Conservation (phyloP, 192 early-diverging fungal genomes). For the Tieghemiomyces parasiticus region DNA sequence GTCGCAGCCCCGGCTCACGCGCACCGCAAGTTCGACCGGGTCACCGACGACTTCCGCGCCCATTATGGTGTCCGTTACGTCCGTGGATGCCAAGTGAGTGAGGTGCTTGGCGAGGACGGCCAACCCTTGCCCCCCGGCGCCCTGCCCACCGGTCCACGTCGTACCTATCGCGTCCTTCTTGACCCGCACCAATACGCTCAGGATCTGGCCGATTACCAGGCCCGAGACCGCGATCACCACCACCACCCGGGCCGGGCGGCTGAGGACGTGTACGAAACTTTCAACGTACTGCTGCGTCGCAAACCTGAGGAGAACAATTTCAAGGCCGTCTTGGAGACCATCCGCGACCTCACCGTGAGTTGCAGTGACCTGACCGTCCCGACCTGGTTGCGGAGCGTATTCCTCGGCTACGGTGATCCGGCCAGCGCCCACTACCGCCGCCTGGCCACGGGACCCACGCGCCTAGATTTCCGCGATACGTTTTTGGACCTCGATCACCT, state of each 20-base stretch:
- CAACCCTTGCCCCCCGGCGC: slow-evolving; percentile 29
- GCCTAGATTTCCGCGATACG: slow-evolving; percentile 78
- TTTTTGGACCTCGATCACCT: slow-evolving; percentile 75
- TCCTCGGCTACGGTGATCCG: slow-evolving; percentile 94
- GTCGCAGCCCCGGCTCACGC: slow-evolving; percentile 39
- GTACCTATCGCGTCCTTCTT: slow-evolving; percentile 60
- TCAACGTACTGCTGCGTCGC: slow-evolving; percentile 84
- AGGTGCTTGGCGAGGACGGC: slow-evolving; percentile 60
- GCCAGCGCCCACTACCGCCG: slow-evolving; percentile 51
- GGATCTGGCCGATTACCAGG: neutral
- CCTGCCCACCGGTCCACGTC: slow-evolving; percentile 15
- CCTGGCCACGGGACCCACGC: slow-evolving; percentile 29
- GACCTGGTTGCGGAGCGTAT: slow-evolving; percentile 77
- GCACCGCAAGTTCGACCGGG: slow-evolving; percentile 24
- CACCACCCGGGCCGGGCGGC: slow-evolving; percentile 19
- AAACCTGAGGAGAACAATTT: slow-evolving; percentile 88
- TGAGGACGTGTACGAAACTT: slow-evolving; percentile 57
- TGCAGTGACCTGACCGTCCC: slow-evolving; percentile 71
- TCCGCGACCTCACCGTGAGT: slow-evolving; percentile 64
- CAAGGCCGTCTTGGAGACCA: slow-evolving; percentile 76
- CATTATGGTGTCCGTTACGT: slow-evolving; percentile 70
- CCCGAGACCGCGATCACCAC: neutral
- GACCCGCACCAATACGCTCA: slow-evolving; percentile 75
- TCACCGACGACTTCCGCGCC: slow-evolving; percentile 27
- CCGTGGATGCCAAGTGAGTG: slow-evolving; percentile 75